phyloP scores from a whole-genome alignment of 139 green algal species.

The Chlamydomonas schloesseri region DNA sequence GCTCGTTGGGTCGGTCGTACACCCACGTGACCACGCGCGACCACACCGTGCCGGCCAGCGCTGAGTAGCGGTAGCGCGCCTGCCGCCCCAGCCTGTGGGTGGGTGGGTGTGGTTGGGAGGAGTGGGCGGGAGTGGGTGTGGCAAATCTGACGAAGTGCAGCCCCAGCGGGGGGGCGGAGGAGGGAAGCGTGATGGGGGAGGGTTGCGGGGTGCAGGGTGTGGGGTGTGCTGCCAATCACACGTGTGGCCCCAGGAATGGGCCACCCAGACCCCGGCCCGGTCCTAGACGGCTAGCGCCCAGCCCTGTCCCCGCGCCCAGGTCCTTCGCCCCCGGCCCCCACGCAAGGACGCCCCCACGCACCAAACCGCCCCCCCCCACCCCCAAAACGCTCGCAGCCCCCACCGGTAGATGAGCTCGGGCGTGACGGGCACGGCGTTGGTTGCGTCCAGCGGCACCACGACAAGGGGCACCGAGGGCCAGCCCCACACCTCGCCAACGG shows the following conservation, averaged over 20 bases:
- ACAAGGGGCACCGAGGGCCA: conserved; percentile 19
- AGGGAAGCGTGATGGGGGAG: too few relatives aligned
- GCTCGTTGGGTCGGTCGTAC: conserved; percentile 5
- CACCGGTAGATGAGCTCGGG: background rate
- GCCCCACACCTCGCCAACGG: conserved; percentile 31
- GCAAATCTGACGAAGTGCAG: too few relatives aligned
- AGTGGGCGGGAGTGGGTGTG: background rate
- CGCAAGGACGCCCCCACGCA: background rate
- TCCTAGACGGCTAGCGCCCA: too few relatives aligned
- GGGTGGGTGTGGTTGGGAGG: background rate
- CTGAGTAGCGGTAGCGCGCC: conserved; percentile 14
- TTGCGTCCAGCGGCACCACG: conserved; percentile 48
- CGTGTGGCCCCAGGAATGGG: too few relatives aligned
- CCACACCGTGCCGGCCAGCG: conserved; percentile 39
- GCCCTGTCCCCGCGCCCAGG: too few relatives aligned
- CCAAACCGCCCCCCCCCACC: background rate
- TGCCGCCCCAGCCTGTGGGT: conserved; percentile 43
- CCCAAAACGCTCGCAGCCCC: background rate
- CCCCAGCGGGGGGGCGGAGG: too few relatives aligned
- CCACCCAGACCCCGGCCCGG: too few relatives aligned
- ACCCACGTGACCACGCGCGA: conserved; percentile 38
- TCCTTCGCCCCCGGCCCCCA: too few relatives aligned
- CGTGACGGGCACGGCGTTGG: conserved; percentile 37
- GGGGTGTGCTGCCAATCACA: too few relatives aligned
- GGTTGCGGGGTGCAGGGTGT: too few relatives aligned